Evolutionary conservation across 805 yeast genomes (phyloP), one percentile per base, ranked within the genome.

Genomic region (Candida suzukii): DNA sequence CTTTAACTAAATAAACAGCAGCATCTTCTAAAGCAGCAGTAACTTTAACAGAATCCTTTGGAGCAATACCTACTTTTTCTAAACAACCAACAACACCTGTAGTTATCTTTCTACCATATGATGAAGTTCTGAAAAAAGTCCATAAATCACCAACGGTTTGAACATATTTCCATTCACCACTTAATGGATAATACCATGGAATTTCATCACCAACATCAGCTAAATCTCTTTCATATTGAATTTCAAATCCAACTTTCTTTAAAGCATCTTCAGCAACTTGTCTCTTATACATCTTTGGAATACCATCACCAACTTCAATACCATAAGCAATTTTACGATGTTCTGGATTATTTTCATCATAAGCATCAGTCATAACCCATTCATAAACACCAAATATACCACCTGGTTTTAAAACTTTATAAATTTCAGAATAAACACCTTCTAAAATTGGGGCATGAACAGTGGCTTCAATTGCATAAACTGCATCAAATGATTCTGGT

Each of bases 241-340:
- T 68, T 54, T 86, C 83, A 62, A 93, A 93, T 13, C 99, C 99
- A 49, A 87, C 96, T 37, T 71, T 73, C 63, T 77, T 73, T 57
- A 93, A 74, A 22, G 98, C 98, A 43, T 83, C 67, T 61, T 80
- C 83, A 29, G 99, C 99, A 54, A 87, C 96, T 48, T 79, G 76
- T 48, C 79, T 77, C 54, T 71, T 66, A 76, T 76, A 88, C 99
- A 93, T 93, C 71, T 91, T 88, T 60, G 99, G 98, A 55, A 93
- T 93, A 69, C 99, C 99, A 63, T 93, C 97, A 60, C 99, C 99
- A 48, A 91, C 76, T 71, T 93, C 99, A 53, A 93, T 93, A 63
- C 96, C 98, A 66, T 91, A 91, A 26, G 95, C 93, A 50, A 93
- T 86, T 61, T 83, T 83, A 67, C 96, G 85, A 70, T 93, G 99